Percentiles rank a stretch among this genome's conserved stretches.
phyloP scores from a whole-genome alignment of 2,329 filamentous ascomycete genomes.

The Pseudocercospora macadamiae region DNA sequence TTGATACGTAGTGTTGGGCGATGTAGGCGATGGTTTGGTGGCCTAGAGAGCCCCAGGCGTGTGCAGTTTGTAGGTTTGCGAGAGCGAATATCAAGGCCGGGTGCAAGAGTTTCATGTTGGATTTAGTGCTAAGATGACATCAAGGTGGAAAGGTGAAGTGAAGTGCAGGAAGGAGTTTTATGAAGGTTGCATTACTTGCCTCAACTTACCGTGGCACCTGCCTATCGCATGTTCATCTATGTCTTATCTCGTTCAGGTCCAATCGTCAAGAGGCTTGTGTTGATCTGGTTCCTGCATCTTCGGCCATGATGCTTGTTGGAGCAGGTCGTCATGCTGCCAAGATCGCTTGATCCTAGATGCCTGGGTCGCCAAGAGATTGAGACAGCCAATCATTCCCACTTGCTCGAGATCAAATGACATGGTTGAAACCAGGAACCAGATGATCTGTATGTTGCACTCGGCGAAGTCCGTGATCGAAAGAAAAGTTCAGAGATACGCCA shows the following conservation, averaged over 20 bases:
- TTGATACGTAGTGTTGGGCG: slow-evolving; percentile 52
- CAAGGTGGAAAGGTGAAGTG: slow-evolving; percentile 4
- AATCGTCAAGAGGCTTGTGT: slow-evolving; percentile 7
- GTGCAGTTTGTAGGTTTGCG: background rate
- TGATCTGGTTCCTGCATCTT: slow-evolving; percentile 12
- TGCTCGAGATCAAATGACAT: background rate
- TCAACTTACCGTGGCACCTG: slow-evolving; percentile 7
- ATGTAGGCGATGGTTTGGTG: slow-evolving; percentile 60
- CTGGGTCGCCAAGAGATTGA: slow-evolving; percentile 16
- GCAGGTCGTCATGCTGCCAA: slow-evolving; percentile 7
- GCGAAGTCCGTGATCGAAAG: slow-evolving; percentile 6
- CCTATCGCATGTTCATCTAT: slow-evolving; percentile 17
- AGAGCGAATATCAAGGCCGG: background rate
- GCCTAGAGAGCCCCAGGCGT: slow-evolving; percentile 57
- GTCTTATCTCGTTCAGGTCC: slow-evolving; percentile 10
- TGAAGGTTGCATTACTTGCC: slow-evolving; percentile 10
- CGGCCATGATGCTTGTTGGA: slow-evolving; percentile 11
- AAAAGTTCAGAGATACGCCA: too few species aligned
- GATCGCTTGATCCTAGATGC: slow-evolving; percentile 11
- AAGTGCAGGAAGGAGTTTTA: background rate
- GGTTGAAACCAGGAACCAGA: slow-evolving; percentile 10
- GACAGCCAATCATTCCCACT: slow-evolving; percentile 5
- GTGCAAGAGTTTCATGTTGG: background rate
- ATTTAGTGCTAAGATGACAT: background rate
- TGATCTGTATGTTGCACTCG: background rate